phyloP scores from a whole-genome alignment of 805 yeast species.

The Saccharomycopsis javanensis region DNA sequence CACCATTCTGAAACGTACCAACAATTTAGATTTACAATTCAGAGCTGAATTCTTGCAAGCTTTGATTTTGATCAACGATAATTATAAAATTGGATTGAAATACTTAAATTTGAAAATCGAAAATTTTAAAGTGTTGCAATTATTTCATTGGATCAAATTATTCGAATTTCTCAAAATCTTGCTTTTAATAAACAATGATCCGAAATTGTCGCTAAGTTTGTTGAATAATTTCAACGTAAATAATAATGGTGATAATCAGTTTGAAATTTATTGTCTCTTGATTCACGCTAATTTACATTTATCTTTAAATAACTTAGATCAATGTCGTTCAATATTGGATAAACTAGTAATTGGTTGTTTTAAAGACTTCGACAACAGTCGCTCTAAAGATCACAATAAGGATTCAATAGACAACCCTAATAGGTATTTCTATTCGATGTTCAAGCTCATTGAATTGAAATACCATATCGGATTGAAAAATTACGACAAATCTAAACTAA shows the following conservation, averaged over 20 bases:
- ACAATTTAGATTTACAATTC: slow-evolving; percentile 9
- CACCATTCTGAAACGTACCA: slow-evolving; percentile 10
- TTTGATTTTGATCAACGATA: slow-evolving; percentile 3
- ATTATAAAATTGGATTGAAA: slow-evolving; percentile 7
- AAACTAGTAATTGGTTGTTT: not conserved
- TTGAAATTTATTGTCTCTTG: slow-evolving; percentile 3
- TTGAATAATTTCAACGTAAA: slow-evolving; percentile 5
- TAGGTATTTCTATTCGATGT: slow-evolving; percentile 7
- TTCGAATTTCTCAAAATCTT: slow-evolving; percentile 11
- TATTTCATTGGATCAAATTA: slow-evolving; percentile 12
- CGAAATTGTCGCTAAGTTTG: not conserved
- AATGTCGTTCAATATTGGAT: not conserved
- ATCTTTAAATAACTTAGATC: not conserved
- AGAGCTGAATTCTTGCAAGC: slow-evolving; percentile 16
- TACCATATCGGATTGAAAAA: slow-evolving; percentile 3
- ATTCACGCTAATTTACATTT: slow-evolving; percentile 13
- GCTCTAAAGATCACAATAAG: no score
- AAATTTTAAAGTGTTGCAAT: slow-evolving; percentile 11
- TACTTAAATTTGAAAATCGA: slow-evolving; percentile 13
- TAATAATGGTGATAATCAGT: not conserved
- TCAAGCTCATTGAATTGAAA: slow-evolving; percentile 8
- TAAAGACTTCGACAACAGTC: no score
- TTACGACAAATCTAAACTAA: not conserved
- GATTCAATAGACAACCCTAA: not conserved
- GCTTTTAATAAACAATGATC: not conserved